These are phyloP conservation scores for Epichloe gansuensis DNA, from an alignment of 2,329 filamentous ascomycete genomes.

Conservation along the genomic window DNA sequence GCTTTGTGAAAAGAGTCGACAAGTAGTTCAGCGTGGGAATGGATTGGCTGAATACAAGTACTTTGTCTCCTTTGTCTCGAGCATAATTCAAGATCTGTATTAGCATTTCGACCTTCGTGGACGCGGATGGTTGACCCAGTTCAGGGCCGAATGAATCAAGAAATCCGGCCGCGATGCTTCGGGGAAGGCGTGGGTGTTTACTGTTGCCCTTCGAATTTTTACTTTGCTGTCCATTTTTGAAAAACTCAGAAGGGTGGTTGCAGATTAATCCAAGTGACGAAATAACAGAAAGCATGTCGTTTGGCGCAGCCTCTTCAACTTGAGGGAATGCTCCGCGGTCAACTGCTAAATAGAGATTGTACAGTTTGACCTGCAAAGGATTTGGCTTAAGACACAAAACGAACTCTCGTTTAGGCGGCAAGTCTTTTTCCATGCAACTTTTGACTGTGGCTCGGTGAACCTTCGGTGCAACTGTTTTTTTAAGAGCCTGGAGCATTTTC, in stretches of 20 bases:
- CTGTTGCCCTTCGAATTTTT: constrained; percentile 4
- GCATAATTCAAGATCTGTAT: constrained; percentile 56
- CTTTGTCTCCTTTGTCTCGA: constrained; percentile 50
- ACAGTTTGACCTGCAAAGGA: constrained; percentile 48
- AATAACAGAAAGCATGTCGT: constrained; percentile 22
- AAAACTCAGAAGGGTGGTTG: constrained; percentile 39
- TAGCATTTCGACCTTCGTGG: constrained; percentile 57
- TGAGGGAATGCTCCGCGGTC: constrained; percentile 1
- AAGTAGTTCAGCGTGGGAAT: constrained; percentile 59
- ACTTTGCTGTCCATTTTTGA: constrained; percentile 13
- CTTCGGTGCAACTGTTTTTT: constrained; percentile 61
- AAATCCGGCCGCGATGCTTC: constrained; percentile 15
- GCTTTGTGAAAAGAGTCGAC: constrained; percentile 37
- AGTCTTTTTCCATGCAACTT: constrained; percentile 47
- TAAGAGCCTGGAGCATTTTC: constrained; percentile 57
- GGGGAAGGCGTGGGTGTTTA: constrained; percentile 12
- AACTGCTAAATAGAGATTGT: constrained; percentile 34
- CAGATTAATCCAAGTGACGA: constrained; percentile 33
- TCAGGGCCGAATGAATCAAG: constrained; percentile 26
- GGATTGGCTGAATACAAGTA: constrained; percentile 69
- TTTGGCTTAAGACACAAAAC: constrained; percentile 64
- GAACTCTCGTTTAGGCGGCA: constrained; percentile 71
- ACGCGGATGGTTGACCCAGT: constrained; percentile 37
- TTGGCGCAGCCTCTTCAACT: constrained; percentile 3
- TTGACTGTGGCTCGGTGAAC: constrained; percentile 60